Conservation (phyloP, 192 early-diverging fungal genomes). For the Mortierella antarctica region DNA sequence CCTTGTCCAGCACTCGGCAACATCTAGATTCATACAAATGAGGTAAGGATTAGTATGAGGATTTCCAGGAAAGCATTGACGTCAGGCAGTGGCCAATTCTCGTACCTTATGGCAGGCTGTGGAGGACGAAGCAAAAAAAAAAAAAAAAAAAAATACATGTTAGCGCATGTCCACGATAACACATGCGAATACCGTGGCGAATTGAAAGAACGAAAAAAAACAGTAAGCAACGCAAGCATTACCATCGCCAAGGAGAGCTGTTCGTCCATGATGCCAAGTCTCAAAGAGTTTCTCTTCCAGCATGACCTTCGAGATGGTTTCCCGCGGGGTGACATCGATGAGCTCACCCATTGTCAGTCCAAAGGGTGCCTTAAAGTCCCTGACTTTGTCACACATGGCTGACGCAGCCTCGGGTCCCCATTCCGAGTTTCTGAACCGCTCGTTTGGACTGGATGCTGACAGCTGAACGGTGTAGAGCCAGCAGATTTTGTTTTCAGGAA, state of each 20-base stretch:
- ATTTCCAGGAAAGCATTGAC: not conserved
- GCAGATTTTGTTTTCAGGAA: slow-evolving; percentile 40
- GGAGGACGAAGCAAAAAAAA: not conserved
- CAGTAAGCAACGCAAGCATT: not conserved
- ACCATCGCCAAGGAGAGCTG: slow-evolving; percentile 39
- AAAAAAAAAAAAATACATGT: not conserved
- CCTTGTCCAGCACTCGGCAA: slow-evolving; percentile 39
- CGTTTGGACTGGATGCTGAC: not conserved
- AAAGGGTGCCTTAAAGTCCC: slow-evolving; percentile 30
- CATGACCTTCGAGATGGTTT: slow-evolving; percentile 42
- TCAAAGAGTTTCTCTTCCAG: slow-evolving; percentile 41
- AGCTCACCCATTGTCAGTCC: slow-evolving; percentile 32
- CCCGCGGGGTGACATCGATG: slow-evolving; percentile 32
- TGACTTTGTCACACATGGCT: slow-evolving; percentile 29
- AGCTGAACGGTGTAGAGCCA: slow-evolving; percentile 30
- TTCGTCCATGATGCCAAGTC: slow-evolving; percentile 28
- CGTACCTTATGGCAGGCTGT: slow-evolving; percentile 43
- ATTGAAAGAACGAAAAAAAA: not conserved
- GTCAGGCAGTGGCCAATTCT: not conserved
- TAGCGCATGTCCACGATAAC: not conserved
- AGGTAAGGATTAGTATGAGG: not conserved
- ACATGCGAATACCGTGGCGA: not conserved
- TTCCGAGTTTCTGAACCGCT: slow-evolving; percentile 37
- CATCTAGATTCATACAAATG: slow-evolving; percentile 12
- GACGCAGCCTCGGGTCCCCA: slow-evolving; percentile 43